A percentile compares a stretch with the other conserved stretches of the same genome.
Evolutionary conservation across 805 yeast genomes (phyloP).

Genomic region (Starmerella apicola): DNA sequence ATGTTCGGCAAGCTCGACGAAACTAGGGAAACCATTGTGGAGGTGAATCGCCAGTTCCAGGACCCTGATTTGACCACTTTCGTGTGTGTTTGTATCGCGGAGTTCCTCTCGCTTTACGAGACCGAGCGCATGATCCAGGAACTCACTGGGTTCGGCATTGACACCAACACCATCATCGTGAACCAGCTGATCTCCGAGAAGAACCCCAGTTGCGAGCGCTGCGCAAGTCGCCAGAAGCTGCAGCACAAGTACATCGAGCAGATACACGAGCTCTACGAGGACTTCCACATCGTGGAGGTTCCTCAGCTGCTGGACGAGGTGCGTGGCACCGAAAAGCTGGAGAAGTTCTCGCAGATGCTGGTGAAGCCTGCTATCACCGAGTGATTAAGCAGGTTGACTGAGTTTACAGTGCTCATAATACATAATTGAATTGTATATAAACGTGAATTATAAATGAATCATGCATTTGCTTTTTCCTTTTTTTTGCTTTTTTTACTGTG

Average conservation of each 20-base stretch:
- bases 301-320: conserved; percentile 92
- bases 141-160: conserved; percentile 86
- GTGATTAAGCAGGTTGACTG: too few relatives aligned
- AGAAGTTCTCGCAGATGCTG: conserved; percentile 70
- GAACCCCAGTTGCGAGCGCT: conserved; percentile 68
- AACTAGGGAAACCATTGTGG: conserved; percentile 65
- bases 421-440: too few relatives aligned
- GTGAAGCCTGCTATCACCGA: conserved; percentile 59
- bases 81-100: conserved; percentile 95
- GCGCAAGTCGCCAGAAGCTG: conserved; percentile 88
- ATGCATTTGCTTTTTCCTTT: too few relatives aligned
- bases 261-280: conserved; percentile 92
- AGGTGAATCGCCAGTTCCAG: conserved; percentile 88
- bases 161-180: conserved; percentile 89
- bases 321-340: conserved; percentile 79
- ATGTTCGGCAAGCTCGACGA: conserved; percentile 68
- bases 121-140: conserved; percentile 98
- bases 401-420: too few relatives aligned
- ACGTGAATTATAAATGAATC: too few relatives aligned
- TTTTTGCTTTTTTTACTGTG: too few relatives aligned
- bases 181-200: conserved; percentile 73
- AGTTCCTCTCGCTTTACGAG: conserved; percentile 88
- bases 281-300: conserved; percentile 89
- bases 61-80: conserved; percentile 88
- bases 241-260: conserved; percentile 90